Conservation (phyloP, 169 alveolate genomes). For the Eimeria mitis region DNA sequence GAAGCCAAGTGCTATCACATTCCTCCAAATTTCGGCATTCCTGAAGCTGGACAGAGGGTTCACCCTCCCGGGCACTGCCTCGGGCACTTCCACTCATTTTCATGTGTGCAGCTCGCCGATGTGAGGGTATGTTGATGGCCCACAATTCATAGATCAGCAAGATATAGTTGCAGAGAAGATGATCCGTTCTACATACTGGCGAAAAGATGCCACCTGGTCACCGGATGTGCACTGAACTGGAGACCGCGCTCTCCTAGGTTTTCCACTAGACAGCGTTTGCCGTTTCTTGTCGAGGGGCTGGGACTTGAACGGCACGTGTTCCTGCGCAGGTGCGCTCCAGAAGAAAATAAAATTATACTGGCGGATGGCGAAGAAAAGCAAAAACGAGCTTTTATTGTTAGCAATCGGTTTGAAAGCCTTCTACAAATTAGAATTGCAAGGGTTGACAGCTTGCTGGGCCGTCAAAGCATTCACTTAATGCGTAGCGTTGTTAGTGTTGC, state of each 20-base stretch:
- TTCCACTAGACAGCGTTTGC: background rate
- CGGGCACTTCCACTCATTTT: slow-evolving; percentile 17
- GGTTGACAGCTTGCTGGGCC: background rate
- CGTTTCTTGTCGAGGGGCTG: background rate
- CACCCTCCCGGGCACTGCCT: background rate
- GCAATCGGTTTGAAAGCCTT: background rate
- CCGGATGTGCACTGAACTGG: background rate
- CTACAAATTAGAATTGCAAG: no score
- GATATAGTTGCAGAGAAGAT: background rate
- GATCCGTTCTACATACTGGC: background rate
- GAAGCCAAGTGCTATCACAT: slow-evolving; percentile 34
- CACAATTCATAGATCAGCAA: background rate
- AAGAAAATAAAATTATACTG: background rate
- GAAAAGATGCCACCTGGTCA: background rate
- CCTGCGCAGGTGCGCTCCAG: background rate
- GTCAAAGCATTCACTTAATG: background rate
- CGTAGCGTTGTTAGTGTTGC: background rate
- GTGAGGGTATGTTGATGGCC: background rate
- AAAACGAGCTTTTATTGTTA: background rate
- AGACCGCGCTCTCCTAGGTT: background rate
- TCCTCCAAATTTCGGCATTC: background rate
- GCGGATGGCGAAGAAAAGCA: background rate
- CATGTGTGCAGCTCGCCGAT: background rate
- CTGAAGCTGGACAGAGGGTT: background rate
- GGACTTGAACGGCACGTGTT: background rate